A percentile compares a stretch with the other conserved stretches of the same genome.
Conservation (phyloP, 2,329 filamentous ascomycete species). For the Ophiostoma pallidulum region DNA sequence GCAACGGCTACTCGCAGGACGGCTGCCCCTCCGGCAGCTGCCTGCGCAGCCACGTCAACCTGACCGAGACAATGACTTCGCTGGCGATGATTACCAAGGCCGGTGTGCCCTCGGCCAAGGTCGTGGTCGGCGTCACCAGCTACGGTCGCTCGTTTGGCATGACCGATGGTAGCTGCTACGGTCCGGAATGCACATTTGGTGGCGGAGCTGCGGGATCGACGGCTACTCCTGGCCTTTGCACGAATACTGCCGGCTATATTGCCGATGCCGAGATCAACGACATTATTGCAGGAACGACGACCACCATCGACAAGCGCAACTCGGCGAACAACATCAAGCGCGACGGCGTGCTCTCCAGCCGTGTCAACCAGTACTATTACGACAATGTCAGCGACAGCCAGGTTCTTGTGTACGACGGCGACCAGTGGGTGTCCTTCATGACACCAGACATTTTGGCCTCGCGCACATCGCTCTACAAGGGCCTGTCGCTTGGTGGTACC, state of each 20-base stretch:
- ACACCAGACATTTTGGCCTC: constrained; percentile 11
- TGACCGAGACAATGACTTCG: constrained; percentile 26
- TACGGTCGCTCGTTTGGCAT: constrained; percentile 29
- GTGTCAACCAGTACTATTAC: constrained; percentile 3
- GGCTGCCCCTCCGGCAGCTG: constrained; percentile 25
- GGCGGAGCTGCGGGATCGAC: constrained; percentile 20
- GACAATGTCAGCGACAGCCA: constrained; percentile 13
- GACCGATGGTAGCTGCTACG: constrained; percentile 22
- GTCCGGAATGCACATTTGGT: constrained; percentile 24
- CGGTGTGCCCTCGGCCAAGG: constrained; percentile 21
- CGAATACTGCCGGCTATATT: constrained; percentile 29
- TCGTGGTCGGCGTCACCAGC: constrained; percentile 25
- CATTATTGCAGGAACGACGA: constrained; percentile 2
- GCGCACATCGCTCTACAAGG: constrained; percentile 12
- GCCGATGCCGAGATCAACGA: constrained; percentile 28
- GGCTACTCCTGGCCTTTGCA: constrained; percentile 27
- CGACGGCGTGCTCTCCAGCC: not conserved
- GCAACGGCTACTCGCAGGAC: constrained; percentile 8
- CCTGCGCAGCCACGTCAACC: constrained; percentile 28
- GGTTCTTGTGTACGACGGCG: constrained; percentile 12
- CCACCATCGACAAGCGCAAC: no score
- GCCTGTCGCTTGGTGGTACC: constrained; percentile 16
- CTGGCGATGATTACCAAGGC: constrained; percentile 31
- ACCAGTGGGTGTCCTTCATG: constrained; percentile 18
- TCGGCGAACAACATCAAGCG: no score